These are phyloP conservation scores for Diplosphaera chodatii DNA, from an alignment of 139 green algal genomes.

Conservation along the genomic window DNA sequence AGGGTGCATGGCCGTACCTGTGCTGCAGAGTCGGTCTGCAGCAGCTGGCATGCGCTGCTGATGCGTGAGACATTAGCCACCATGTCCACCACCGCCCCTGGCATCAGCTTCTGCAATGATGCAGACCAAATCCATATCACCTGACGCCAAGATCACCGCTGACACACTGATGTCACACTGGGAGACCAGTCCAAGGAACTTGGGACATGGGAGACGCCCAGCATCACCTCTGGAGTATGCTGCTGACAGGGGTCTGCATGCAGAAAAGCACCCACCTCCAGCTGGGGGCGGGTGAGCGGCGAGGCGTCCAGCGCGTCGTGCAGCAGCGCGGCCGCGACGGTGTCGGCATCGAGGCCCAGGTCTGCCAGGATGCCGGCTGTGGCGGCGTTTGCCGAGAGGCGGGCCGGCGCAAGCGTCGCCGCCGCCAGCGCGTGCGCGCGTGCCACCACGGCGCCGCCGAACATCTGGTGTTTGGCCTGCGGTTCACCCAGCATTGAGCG, in stretches of 20 bases:
- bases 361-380: constrained; percentile 51
- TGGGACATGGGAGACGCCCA: background rate
- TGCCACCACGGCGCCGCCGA: constrained; percentile 29
- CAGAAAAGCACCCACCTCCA: constrained; percentile 46
- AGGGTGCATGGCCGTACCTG: background rate
- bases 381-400: constrained; percentile 52
- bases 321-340: constrained; percentile 60
- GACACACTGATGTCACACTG: background rate
- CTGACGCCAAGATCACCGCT: background rate
- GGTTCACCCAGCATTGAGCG: too few relatives aligned
- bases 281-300: constrained; percentile 27
- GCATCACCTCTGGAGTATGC: background rate
- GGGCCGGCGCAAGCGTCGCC: constrained; percentile 24
- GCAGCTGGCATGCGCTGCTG: constrained; percentile 30
- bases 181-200: background rate
- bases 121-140: too few relatives aligned
- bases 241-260: constrained; percentile 1
- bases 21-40: background rate
- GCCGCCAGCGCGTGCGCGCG: constrained; percentile 21
- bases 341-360: constrained; percentile 53
- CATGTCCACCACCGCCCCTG: constrained; percentile 22
- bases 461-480: too few relatives aligned
- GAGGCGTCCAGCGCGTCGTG: constrained; percentile 55
- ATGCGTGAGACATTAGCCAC: constrained; percentile 45
- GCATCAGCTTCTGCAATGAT: background rate